A percentile compares a stretch with the other conserved stretches of the same genome.
These are phyloP conservation scores for Thecaphora thlaspeos DNA, from an alignment of 1,284 basidiomycete genomes.

Conservation along the genomic window DNA sequence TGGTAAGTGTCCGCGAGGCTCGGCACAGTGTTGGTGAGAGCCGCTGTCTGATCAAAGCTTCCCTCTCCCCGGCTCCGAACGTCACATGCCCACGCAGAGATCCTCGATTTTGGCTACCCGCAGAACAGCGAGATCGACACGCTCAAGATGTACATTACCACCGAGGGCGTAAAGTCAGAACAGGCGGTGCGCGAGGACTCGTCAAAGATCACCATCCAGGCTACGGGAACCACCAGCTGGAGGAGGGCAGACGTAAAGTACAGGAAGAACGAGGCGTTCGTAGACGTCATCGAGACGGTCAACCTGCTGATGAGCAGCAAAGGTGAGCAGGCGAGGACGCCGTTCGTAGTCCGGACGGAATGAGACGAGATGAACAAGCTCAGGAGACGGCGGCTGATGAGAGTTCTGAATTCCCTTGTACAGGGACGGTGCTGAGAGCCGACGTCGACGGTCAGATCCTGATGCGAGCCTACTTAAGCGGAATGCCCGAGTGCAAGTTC, in stretches of 20 bases:
- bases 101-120: constrained; percentile 98
- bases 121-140: constrained; percentile 98
- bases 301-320: constrained; percentile 94
- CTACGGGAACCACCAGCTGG: constrained; percentile 92
- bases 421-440: constrained; percentile 75
- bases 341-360: too few relatives aligned
- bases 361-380: too few relatives aligned
- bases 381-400: too few relatives aligned
- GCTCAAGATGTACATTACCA: constrained; percentile 95
- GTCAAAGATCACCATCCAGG: constrained; percentile 92
- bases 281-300: constrained; percentile 94
- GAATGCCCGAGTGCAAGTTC: constrained; percentile 96
- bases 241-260: constrained; percentile 90
- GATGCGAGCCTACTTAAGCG: constrained; percentile 95
- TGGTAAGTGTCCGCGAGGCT: constrained; percentile 6
- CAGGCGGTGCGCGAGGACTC: constrained; percentile 81
- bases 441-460: constrained; percentile 97
- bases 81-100: constrained; percentile 63
- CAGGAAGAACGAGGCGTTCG: constrained; percentile 97
- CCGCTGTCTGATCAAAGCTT: too few relatives aligned
- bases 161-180: constrained; percentile 86
- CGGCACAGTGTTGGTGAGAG: too few relatives aligned
- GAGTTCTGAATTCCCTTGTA: too few relatives aligned
- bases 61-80: too few relatives aligned
- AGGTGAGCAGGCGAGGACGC: constrained; percentile 65